These are phyloP conservation scores for Hyparrhenia diplandra DNA, from an alignment of 176 grass and related monocot genomes.

Conservation along the genomic window DNA sequence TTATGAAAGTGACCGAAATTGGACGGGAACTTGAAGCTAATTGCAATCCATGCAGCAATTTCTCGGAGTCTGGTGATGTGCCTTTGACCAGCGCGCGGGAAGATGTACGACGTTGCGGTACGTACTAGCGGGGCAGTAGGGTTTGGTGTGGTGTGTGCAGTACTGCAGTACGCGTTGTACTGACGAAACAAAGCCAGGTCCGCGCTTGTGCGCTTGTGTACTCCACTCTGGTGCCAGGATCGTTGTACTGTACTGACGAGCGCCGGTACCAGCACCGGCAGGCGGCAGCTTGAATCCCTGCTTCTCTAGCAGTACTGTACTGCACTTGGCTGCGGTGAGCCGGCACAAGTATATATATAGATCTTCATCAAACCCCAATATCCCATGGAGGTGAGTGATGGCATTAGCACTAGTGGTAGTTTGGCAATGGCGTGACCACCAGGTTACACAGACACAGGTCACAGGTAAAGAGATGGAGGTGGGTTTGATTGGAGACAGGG, in stretches of 20 bases:
- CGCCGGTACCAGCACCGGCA: too few relatives aligned
- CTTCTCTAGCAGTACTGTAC: slow-evolving; percentile 20
- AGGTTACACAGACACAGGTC: background rate
- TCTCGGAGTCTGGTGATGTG: background rate
- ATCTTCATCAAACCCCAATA: background rate
- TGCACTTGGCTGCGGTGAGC: background rate
- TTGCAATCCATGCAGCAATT: background rate
- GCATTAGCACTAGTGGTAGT: background rate
- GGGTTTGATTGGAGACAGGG: slow-evolving; percentile 48
- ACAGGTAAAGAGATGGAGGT: background rate
- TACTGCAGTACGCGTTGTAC: slow-evolving; percentile 49
- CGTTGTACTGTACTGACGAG: slow-evolving; percentile 27
- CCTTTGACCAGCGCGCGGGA: background rate
- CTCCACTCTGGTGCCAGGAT: background rate
- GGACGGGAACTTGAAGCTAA: background rate
- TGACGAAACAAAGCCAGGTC: background rate
- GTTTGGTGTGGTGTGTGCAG: background rate
- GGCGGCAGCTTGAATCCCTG: background rate
- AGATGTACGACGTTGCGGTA: too few relatives aligned
- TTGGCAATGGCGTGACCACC: background rate
- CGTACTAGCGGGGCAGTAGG: too few relatives aligned
- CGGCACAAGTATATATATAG: background rate
- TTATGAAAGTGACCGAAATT: background rate
- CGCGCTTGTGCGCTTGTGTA: slow-evolving; percentile 21
- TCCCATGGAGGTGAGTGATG: background rate